Evolutionary conservation across 352 stramenopile genomes (phyloP), one percentile per base, ranked within the genome.

Genomic region (Globisporangium nunn): DNA sequence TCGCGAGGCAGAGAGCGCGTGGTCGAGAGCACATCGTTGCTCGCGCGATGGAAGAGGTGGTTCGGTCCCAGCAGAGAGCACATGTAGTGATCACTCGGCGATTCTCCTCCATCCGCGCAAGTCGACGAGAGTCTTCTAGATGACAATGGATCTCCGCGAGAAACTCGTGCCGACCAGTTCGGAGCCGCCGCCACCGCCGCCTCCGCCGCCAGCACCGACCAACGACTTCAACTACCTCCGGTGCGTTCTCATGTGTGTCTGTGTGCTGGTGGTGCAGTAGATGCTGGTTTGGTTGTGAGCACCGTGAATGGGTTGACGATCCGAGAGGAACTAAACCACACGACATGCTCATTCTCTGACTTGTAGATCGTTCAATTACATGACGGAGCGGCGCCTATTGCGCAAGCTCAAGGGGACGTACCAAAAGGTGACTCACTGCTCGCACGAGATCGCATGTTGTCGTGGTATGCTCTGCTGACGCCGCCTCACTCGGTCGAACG

Each of bases 351-450:
- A 10, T 47, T 5, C 40, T 7, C 23, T 33, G 30, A 23, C 23
- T 11, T 35, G 18, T 46, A 66, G 60, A 5, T 46, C 60, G 17
- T 66, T 66, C 50, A 61, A 62, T 23, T 66, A 58, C 41, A 68
- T 68, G 62, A 68, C 58, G 1, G 62, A 60, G 50, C 50, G 62
- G 0, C 57, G 58, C 4, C 35, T 68, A 33, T 45, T 59, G 23
- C 62, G 62, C 15, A 54, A 65, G 29, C 46, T 62, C 44, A 64
- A 61, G 39, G 62, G 62, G 10, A 68, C 59, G 15, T 66, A 62
- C 23, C 41, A 55, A 28, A 46, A 65, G 62, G 62, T 68, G 23
- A 8, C 40, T 15, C 6, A 2, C 30, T 7, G 5, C 7, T 17
- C 15, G n/a, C n/a, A 6, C 3, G n/a, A 29, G 10, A 30, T 10